Conservation (phyloP, 257 asterid genomes). For the Primulina eburnea region DNA sequence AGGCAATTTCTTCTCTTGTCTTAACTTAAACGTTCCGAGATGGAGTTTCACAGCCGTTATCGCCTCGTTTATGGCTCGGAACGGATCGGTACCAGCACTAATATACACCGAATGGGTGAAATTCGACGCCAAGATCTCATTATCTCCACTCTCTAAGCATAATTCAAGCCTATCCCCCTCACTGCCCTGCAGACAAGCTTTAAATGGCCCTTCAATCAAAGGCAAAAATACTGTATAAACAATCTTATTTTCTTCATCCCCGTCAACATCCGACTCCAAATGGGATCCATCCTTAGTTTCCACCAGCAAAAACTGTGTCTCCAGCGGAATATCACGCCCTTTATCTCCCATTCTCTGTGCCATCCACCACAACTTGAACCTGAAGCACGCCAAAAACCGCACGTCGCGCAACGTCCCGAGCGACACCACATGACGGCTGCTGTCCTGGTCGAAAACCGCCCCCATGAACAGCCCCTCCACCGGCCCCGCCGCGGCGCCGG, state of each 20-base stretch:
- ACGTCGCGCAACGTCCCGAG: constrained; percentile 52
- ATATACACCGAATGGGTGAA: constrained; percentile 62
- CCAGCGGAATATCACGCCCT: constrained; percentile 73
- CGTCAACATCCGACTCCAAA: constrained; percentile 42
- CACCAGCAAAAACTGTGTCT: constrained; percentile 67
- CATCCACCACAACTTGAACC: constrained; percentile 97
- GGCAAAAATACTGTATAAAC: constrained; percentile 70
- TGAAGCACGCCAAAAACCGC: constrained; percentile 70
- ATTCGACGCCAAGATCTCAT: constrained; percentile 31
- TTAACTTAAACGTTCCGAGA: constrained; percentile 52
- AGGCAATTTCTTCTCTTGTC: constrained; percentile 73
- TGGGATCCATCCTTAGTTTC: constrained; percentile 59
- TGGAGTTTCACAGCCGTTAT: constrained; percentile 55
- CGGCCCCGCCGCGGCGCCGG: constrained; percentile 46
- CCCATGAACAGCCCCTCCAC: constrained; percentile 46
- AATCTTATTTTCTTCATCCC: constrained; percentile 33
- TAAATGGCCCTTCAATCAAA: constrained; percentile 65
- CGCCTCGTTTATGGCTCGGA: constrained; percentile 53
- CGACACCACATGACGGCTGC: constrained; percentile 23
- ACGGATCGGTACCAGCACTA: constrained; percentile 68
- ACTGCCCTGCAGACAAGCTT: constrained; percentile 76
- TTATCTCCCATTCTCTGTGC: constrained; percentile 80
- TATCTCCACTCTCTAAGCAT: constrained; percentile 76
- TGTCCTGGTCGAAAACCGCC: constrained; percentile 37
- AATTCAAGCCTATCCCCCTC: constrained; percentile 55